Percentiles rank a stretch among this genome's conserved stretches.
Conservation (phyloP, 129 eudicot species). For the Flaveria brownii region DNA sequence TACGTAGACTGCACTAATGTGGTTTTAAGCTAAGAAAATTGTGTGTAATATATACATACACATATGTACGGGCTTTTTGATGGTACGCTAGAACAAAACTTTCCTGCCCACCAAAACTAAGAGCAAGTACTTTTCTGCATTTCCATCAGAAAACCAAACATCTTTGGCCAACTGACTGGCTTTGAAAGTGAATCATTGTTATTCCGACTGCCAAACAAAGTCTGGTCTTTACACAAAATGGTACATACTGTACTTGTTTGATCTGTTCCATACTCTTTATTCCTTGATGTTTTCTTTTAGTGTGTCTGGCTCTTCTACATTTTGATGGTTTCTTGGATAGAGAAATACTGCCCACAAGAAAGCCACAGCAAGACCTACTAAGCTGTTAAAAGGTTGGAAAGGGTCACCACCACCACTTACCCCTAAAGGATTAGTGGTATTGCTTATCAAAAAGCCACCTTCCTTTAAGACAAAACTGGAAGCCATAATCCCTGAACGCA, state of each 20-base stretch:
- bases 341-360: slow-evolving; percentile 54
- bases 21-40: slow-evolving; percentile 19
- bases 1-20: slow-evolving; percentile 13
- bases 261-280: slow-evolving; percentile 7
- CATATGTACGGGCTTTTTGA: neutral
- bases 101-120: slow-evolving; percentile 22
- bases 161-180: neutral
- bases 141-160: slow-evolving; percentile 11
- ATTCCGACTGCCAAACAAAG: slow-evolving; percentile 18
- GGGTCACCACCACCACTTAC: slow-evolving; percentile 50
- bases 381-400: slow-evolving; percentile 77
- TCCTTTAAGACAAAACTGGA: slow-evolving; percentile 54
- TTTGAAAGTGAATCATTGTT: slow-evolving; percentile 13
- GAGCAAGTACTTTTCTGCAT: slow-evolving; percentile 24
- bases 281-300: slow-evolving; percentile 29
- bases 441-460: slow-evolving; percentile 60
- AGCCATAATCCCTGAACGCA: slow-evolving; percentile 79
- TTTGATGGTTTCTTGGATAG: slow-evolving; percentile 49
- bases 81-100: slow-evolving; percentile 14
- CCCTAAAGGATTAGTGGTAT: slow-evolving; percentile 54
- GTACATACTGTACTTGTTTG: neutral
- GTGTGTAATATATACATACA: slow-evolving; percentile 16
- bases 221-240: slow-evolving; percentile 9
- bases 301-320: slow-evolving; percentile 22
- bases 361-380: slow-evolving; percentile 67